Percentiles rank a stretch among this genome's conserved stretches.
These are phyloP conservation scores for Saccharomyces hybrid DNA, from an alignment of 1,139 yeast genomes.

Conservation along the genomic window DNA sequence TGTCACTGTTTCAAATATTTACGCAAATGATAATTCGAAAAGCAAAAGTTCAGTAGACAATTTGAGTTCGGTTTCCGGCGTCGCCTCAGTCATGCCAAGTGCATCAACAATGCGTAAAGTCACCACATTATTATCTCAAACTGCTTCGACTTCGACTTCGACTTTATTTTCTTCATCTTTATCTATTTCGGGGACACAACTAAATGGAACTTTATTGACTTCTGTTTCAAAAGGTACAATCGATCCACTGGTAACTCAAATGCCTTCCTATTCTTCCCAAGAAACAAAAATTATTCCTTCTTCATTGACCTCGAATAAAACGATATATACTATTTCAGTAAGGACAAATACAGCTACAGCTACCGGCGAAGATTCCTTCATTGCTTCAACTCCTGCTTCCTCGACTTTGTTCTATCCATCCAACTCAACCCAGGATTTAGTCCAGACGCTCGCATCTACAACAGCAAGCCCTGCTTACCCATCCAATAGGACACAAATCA, in stretches of 20 bases:
- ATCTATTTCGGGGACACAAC: slow-evolving; percentile 3
- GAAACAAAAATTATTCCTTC: slow-evolving; percentile 18
- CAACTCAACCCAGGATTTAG: not conserved
- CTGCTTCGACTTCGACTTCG: slow-evolving; percentile 23
- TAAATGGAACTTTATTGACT: slow-evolving; percentile 15
- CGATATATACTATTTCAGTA: slow-evolving; percentile 9
- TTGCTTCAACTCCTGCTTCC: not conserved
- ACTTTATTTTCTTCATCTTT: slow-evolving; percentile 19
- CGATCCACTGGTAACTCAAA: slow-evolving; percentile 24
- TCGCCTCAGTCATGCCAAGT: not conserved
- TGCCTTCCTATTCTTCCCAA: slow-evolving; percentile 16
- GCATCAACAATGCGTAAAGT: slow-evolving; percentile 5
- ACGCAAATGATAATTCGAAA: not conserved
- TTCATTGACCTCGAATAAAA: slow-evolving; percentile 17
- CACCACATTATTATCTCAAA: slow-evolving; percentile 8
- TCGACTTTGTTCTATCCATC: not conserved
- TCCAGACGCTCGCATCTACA: not conserved
- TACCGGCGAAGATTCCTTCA: not conserved
- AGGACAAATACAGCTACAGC: not conserved
- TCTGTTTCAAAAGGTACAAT: slow-evolving; percentile 13
- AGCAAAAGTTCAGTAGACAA: not conserved
- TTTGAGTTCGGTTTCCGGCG: not conserved
- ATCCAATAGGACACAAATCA: not conserved
- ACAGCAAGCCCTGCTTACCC: not conserved
- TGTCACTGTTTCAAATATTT: not conserved